Base-by-base conservation (phyloP, 2,329 filamentous ascomycete genomes). In the Colletotrichum aenigma region DNA sequence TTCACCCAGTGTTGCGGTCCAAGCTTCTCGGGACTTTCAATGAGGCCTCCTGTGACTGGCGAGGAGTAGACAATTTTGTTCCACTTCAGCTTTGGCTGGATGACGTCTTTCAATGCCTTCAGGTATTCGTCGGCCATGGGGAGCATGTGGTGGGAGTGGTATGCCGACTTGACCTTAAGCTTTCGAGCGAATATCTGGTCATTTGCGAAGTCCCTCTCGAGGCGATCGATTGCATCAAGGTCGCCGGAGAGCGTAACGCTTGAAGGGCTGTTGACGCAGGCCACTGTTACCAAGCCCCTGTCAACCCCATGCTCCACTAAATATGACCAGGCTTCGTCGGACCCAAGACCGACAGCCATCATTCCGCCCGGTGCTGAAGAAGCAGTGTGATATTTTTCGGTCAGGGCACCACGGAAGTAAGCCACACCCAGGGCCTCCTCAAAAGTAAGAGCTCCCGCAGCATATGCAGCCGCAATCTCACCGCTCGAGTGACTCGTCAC, bases 391-490 rank as follows among this genome's bases (percentile, higher is more conserved):
- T 76, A 65, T 15, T 77, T 34, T 0, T 64, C 55, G 0, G 78
- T 60, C 16, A 76, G 78, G 13, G 72, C 65, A 21, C 83, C 84
- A 28, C 84, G 80, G 65, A 81, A 81, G 71, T 83, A 86, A 1
- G 84, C 78, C 4, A 82, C 77, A 5, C 78, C 78, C 32, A 85
- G 79, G 10, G 83, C 83, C 16, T 81, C 78, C 5, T 78, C 78
- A 34, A 79, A 65, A 1, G 78, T 82, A 3, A 85, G 62, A 2
- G 71, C 76, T 1, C 83, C 82, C 0, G 85, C 79, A 0, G 87
- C 83, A 68, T 87, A 89, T 0, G 88, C 88, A 6, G 87, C 88
- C 1, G 80, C 86, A 36, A 89, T 88, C 71, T 89, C 88, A 9
- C 88, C 88, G 56, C 83, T 85, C 0, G 87, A 89, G 76, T 89